Conservation (phyloP, 176 grass and related monocot genomes). For the Pontederia paniculata region DNA sequence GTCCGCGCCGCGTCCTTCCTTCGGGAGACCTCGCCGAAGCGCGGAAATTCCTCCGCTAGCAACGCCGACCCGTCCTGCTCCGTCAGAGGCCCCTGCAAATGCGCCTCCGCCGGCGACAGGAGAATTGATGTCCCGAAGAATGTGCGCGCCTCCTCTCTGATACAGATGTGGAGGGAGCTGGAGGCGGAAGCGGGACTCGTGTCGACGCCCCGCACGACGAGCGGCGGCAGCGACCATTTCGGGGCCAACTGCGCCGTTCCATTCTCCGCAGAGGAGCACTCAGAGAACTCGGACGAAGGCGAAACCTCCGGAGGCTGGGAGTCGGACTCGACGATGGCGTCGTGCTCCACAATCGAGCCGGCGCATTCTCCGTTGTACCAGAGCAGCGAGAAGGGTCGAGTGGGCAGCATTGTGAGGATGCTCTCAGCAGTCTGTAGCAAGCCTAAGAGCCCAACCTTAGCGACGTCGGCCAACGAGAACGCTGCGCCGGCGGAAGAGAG, state of each 20-base stretch:
- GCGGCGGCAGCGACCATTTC: background rate
- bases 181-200: background rate
- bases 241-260: background rate
- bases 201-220: background rate
- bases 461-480: background rate
- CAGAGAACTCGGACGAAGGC: background rate
- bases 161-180: conserved; percentile 1
- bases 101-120: background rate
- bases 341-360: background rate
- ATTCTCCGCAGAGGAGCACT: background rate
- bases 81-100: background rate
- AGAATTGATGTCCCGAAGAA: background rate
- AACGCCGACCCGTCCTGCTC: background rate
- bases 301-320: background rate
- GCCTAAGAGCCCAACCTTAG: background rate
- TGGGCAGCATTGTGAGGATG: conserved; percentile 42
- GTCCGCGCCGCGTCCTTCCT: conserved; percentile 1
- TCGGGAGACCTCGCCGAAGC: background rate
- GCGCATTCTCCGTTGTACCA: background rate
- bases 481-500: background rate
- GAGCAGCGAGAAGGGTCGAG: conserved; percentile 19
- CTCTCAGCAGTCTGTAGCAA: conserved; percentile 1
- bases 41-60: background rate
- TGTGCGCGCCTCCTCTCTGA: background rate
- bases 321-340: background rate